Conservation (phyloP, 2,329 filamentous ascomycete species). For the Neofusicoccum parvum region DNA sequence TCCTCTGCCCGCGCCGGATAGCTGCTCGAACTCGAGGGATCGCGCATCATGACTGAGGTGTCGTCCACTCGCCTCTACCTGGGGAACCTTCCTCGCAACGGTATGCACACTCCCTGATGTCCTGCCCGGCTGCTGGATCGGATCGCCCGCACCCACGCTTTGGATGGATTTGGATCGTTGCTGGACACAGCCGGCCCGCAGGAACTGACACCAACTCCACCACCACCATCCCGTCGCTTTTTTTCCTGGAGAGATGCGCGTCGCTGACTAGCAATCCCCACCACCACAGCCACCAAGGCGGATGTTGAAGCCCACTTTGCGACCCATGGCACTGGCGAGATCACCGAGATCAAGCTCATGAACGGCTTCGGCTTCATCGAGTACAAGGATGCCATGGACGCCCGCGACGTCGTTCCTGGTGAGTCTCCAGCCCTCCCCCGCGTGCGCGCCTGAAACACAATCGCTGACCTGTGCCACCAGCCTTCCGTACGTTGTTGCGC, state of each 20-base stretch:
- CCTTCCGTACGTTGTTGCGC: slow-evolving; percentile 56
- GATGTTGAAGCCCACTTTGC: slow-evolving; percentile 96
- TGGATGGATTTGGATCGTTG: slow-evolving; percentile 22
- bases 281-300: slow-evolving; percentile 80
- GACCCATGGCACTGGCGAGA: slow-evolving; percentile 93
- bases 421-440: slow-evolving; percentile 44
- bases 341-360: slow-evolving; percentile 99
- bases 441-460: slow-evolving; percentile 19
- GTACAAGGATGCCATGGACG: slow-evolving; percentile 98
- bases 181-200: slow-evolving; percentile 22
- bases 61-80: slow-evolving; percentile 94
- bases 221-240: slow-evolving; percentile 17
- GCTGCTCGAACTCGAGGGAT: slow-evolving; percentile 6
- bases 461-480: slow-evolving; percentile 40
- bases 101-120: slow-evolving; percentile 58
- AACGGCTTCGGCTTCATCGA: slow-evolving; percentile 99
- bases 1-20: slow-evolving; percentile 15
- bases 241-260: slow-evolving; percentile 26
- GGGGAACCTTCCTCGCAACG: slow-evolving; percentile 94
- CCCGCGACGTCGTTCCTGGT: slow-evolving; percentile 97
- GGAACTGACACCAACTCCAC: slow-evolving; percentile 6
- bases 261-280: slow-evolving; percentile 50
- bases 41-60: slow-evolving; percentile 74
- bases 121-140: slow-evolving; percentile 13
- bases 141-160: slow-evolving; percentile 21